phyloP scores from a whole-genome alignment of 1,284 basidiomycete genomes.

The Ceratobasidium sp. region DNA sequence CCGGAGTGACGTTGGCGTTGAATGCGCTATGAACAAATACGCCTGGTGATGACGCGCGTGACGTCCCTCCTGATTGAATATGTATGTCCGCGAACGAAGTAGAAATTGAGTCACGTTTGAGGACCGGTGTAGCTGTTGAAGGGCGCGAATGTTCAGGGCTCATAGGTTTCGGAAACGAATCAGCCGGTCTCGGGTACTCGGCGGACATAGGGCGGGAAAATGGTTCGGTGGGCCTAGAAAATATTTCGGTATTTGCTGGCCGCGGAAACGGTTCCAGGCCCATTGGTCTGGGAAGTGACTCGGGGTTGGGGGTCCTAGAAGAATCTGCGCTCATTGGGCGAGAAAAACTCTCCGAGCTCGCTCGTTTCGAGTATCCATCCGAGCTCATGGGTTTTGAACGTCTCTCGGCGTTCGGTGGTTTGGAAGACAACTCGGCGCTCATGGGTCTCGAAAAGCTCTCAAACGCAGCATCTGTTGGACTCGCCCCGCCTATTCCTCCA shows the following conservation, averaged over 20 bases:
- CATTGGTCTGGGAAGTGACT: no score
- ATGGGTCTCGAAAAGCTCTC: no score
- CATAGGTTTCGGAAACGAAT: not conserved
- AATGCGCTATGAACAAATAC: not conserved
- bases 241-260: not conserved
- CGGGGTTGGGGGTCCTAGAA: no score
- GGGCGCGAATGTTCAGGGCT: not conserved
- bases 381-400: no score
- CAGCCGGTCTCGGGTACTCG: not conserved
- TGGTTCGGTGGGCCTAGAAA: not conserved
- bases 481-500: conserved; percentile 2
- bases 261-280: no score
- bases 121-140: not conserved
- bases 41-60: conserved; percentile 29
- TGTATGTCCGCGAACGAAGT: conserved; percentile 21
- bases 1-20: not conserved
- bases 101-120: conserved; percentile 23
- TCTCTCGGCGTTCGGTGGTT: no score
- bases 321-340: no score
- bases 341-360: no score
- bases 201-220: conserved; percentile 1
- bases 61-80: conserved; percentile 11
- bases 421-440: no score
- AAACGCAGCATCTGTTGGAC: not conserved
- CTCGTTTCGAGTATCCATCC: no score